Base-by-base conservation (phyloP, 805 yeast genomes). In the Candida hungchunana region DNA sequence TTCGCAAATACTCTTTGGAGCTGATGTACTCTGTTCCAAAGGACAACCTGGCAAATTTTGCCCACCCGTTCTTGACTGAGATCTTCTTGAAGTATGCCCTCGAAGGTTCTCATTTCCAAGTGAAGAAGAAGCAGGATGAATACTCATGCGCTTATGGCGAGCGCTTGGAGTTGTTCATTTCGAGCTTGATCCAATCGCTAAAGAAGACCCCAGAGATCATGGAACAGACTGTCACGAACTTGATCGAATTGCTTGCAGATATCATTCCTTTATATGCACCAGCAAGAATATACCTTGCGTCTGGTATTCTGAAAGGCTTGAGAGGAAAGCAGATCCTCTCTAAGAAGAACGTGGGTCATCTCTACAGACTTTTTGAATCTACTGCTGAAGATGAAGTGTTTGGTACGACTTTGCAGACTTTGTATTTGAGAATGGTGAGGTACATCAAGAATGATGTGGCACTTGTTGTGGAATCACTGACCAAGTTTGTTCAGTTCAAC, bases 241-340 rank as follows among this genome's bases (percentile, higher is more conserved):
- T 71, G 1, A 55, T 84, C 20, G 57, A 58, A 9, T 69, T 75
- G 3, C 55, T 86, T 27, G 66, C 61, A 18, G 67, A 67, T 7
- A 52, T 67, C 15, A 67, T 70, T 29, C 67, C 71, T 7, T 59
- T 77, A 0, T 86, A 75, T 59, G 94, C 79, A 44, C 86, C 88
- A 4, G 75, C 87, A 0, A 73, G 83, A 55, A 67, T 82, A 3
- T 82, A 75, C 42, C 53, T 81, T 4, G 48, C 76, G 1, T 53
- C 63, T 19, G 94, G 93, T 5, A 43, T 85, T 10, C 49, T 71
- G 8, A 47, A 60, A n/a, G 88, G 84, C 1, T 57, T 82, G 17
- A 46, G 55, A 13, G 55, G 49, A 4, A 14, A 36, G 16, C 25
- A 49, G 26, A 29, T 59, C 3, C 36, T 69, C 10, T 34, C 29